Evolutionary conservation across 1,139 yeast species (phyloP).

Genomic region (Diutina ranongensis): DNA sequence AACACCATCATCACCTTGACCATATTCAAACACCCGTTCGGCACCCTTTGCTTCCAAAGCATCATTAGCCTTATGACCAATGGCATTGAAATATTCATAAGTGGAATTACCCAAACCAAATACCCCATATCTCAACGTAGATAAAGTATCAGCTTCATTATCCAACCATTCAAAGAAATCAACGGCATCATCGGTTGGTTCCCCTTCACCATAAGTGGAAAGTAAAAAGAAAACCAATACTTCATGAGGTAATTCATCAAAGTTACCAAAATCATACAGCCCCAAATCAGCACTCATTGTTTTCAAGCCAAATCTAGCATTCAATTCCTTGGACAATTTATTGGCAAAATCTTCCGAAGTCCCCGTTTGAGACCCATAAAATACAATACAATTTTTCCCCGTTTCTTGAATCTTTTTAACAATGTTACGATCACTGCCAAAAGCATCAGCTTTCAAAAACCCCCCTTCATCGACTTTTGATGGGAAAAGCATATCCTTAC

Average conservation of each 20-base stretch:
- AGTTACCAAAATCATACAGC: conserved; percentile 72
- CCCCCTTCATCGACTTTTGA: conserved; percentile 23
- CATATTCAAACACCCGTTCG: conserved; percentile 55
- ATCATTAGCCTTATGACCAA: conserved; percentile 49
- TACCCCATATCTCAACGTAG: conserved; percentile 56
- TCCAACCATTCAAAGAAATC: conserved; percentile 56
- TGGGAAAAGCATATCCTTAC: conserved; percentile 50
- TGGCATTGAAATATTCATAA: conserved; percentile 80
- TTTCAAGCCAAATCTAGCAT: conserved; percentile 68
- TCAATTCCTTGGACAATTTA: conserved; percentile 80
- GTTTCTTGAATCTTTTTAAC: conserved; percentile 49
- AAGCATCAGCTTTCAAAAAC: conserved; percentile 28
- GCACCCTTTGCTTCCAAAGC: conserved; percentile 59
- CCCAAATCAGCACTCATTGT: conserved; percentile 85
- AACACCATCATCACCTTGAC: conserved; percentile 91
- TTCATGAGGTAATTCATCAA: conserved; percentile 41
- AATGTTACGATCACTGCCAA: conserved; percentile 43
- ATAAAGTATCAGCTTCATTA: conserved; percentile 48
- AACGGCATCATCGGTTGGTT: conserved; percentile 88
- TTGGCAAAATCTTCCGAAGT: conserved; percentile 98
- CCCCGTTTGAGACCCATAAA: conserved; percentile 96
- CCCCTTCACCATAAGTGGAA: conserved; percentile 98
- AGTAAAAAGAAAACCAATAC: conserved; percentile 59
- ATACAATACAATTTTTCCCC: conserved; percentile 67
- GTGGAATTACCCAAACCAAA: conserved; percentile 93